A percentile compares a stretch with the other conserved stretches of the same genome.
Conservation (phyloP, 352 stramenopile species). For the Globisporangium paroecandrum region DNA sequence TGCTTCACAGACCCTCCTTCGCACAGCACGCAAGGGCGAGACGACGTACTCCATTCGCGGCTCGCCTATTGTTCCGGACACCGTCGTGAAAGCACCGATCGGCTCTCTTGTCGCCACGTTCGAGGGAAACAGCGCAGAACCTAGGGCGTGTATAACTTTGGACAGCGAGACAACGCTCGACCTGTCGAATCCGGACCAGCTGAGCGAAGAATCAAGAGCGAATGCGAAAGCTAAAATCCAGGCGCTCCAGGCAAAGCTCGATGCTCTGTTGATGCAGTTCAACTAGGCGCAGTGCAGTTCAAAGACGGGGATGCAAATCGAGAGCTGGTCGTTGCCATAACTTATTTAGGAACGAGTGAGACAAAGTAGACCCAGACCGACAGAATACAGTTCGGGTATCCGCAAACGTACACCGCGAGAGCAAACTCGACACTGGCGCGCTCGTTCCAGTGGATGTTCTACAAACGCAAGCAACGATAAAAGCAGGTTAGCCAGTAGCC, state of each 20-base stretch:
- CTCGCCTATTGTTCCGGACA: constrained; percentile 63
- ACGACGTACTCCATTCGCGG: constrained; percentile 64
- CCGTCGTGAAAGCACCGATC: constrained; percentile 44
- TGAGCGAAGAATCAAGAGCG: constrained; percentile 53
- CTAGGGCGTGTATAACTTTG: constrained; percentile 51
- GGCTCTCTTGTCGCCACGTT: constrained; percentile 66
- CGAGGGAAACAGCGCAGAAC: constrained; percentile 33
- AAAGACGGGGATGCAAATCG: neutral
- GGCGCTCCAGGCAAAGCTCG: constrained; percentile 67
- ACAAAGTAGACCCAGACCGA: constrained; percentile 93
- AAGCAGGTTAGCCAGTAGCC: constrained; percentile 5
- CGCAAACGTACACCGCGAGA: constrained; percentile 82
- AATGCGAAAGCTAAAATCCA: constrained; percentile 61
- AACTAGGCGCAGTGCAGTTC: constrained; percentile 23
- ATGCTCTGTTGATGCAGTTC: constrained; percentile 57
- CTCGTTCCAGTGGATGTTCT: constrained; percentile 89
- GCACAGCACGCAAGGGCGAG: constrained; percentile 72
- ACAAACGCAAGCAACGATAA: constrained; percentile 12
- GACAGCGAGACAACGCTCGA: constrained; percentile 60
- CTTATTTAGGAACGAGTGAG: constrained; percentile 42
- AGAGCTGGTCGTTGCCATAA: neutral
- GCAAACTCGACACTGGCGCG: constrained; percentile 88
- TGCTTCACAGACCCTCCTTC: constrained; percentile 37
- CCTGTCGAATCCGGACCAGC: constrained; percentile 57
- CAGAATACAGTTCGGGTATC: constrained; percentile 85